A percentile compares a stretch with the other conserved stretches of the same genome.
Conservation (phyloP, 345 rosid species). For the Stellera chamaejasme region DNA sequence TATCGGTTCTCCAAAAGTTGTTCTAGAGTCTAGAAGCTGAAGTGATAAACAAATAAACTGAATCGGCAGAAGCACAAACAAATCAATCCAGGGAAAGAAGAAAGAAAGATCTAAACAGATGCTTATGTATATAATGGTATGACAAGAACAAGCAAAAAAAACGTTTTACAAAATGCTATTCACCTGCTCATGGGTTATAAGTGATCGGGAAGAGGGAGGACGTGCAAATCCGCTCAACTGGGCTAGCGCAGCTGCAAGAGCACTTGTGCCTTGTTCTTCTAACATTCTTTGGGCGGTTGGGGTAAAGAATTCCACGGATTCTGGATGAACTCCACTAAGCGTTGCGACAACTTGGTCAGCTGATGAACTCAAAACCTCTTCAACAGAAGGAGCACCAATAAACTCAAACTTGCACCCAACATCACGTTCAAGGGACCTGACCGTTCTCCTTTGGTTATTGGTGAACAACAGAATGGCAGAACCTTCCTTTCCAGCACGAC, state of each 20-base stretch:
- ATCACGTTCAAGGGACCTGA: constrained; percentile 83
- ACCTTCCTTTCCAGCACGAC: constrained; percentile 98
- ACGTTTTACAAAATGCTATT: constrained; percentile 2
- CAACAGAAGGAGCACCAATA: constrained; percentile 68
- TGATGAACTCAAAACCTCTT: constrained; percentile 75
- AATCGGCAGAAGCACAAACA: too few relatives aligned
- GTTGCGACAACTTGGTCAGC: constrained; percentile 88
- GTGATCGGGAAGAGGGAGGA: constrained; percentile 93
- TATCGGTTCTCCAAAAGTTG: too few relatives aligned
- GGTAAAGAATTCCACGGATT: constrained; percentile 63
- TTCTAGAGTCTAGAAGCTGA: too few relatives aligned
- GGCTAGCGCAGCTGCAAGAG: constrained; percentile 95
- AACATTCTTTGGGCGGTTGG: constrained; percentile 71
- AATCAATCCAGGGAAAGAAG: not conserved
- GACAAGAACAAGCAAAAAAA: not conserved
- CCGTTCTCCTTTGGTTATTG: constrained; percentile 79
- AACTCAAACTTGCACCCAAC: constrained; percentile 87
- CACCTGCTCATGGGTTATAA: constrained; percentile 90
- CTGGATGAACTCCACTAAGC: constrained; percentile 81
- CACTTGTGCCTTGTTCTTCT: constrained; percentile 73
- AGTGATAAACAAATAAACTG: too few relatives aligned
- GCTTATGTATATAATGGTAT: not conserved
- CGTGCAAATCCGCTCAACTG: constrained; percentile 84
- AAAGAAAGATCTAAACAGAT: not conserved
- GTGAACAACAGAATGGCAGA: constrained; percentile 81